Percentiles rank a stretch among this genome's conserved stretches.
Evolutionary conservation across 305 asterid species (phyloP).

Genomic region (Fraxinus nigra): DNA sequence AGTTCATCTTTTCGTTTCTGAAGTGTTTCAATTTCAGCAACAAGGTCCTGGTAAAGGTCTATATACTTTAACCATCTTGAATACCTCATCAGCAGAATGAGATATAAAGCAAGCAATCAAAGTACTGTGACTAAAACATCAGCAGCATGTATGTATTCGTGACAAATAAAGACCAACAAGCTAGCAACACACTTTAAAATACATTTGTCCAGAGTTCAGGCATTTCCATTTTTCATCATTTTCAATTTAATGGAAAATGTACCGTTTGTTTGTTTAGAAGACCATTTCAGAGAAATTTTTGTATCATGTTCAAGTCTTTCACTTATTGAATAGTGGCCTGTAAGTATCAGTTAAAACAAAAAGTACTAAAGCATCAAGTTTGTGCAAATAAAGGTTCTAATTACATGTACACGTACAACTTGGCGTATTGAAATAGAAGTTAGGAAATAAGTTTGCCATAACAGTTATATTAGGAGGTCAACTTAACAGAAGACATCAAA

Average conservation of each 20-base stretch:
- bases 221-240: not conserved
- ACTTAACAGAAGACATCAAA: not conserved
- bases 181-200: constrained; percentile 7
- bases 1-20: constrained; percentile 60
- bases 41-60: constrained; percentile 58
- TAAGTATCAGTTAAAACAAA: not conserved
- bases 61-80: constrained; percentile 27
- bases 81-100: constrained; percentile 20
- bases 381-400: not conserved
- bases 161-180: not conserved
- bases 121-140: constrained; percentile 6
- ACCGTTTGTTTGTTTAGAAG: not conserved
- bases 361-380: not conserved
- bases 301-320: constrained; percentile 5
- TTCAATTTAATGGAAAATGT: not conserved
- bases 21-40: constrained; percentile 59
- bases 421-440: not conserved
- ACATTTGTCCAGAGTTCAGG: constrained; percentile 12
- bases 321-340: not conserved
- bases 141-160: constrained; percentile 4
- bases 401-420: not conserved
- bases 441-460: not conserved
- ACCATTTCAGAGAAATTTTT: not conserved
- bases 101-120: constrained; percentile 5
- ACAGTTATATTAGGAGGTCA: not conserved